Conservation (phyloP, 2,329 filamentous ascomycete genomes). For the Zasmidium cellare region DNA sequence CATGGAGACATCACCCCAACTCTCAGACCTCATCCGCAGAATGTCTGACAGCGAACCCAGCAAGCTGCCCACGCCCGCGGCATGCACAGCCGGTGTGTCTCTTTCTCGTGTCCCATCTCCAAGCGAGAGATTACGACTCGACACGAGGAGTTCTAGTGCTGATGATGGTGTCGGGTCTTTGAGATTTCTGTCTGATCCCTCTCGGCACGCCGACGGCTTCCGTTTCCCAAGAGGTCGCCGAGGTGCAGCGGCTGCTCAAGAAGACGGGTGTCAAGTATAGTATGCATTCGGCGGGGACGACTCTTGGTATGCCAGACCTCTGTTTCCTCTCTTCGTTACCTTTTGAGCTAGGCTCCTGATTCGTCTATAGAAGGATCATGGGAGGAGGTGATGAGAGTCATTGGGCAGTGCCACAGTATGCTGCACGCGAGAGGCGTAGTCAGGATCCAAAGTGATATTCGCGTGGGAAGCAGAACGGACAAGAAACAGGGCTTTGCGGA, state of each 20-base stretch:
- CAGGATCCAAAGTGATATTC: constrained; percentile 84
- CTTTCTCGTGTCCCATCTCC: too few relatives aligned
- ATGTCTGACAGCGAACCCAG: constrained; percentile 34
- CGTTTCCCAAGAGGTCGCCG: constrained; percentile 71
- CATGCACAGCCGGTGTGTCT: constrained; percentile 64
- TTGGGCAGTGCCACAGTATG: constrained; percentile 78
- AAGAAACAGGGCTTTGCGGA: constrained; percentile 80
- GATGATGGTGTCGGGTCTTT: neutral
- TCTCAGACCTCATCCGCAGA: constrained; percentile 25
- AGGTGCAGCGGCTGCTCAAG: constrained; percentile 81
- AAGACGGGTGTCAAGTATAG: constrained; percentile 77
- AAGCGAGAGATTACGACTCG: too few relatives aligned
- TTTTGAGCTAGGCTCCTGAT: neutral
- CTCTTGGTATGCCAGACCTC: constrained; percentile 69
- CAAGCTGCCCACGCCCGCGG: constrained; percentile 61
- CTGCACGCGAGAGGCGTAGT: constrained; percentile 76
- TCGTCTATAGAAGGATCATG: constrained; percentile 73
- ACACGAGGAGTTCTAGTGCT: neutral
- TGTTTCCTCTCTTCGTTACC: neutral
- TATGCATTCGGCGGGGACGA: constrained; percentile 94
- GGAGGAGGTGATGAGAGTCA: constrained; percentile 81
- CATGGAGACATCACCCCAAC: constrained; percentile 34
- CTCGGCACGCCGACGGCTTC: constrained; percentile 58
- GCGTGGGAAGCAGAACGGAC: constrained; percentile 81
- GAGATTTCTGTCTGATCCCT: constrained; percentile 87